These are phyloP conservation scores for Myotisia sp. DNA, from an alignment of 2,329 filamentous ascomycete species.

Conservation along the genomic window DNA sequence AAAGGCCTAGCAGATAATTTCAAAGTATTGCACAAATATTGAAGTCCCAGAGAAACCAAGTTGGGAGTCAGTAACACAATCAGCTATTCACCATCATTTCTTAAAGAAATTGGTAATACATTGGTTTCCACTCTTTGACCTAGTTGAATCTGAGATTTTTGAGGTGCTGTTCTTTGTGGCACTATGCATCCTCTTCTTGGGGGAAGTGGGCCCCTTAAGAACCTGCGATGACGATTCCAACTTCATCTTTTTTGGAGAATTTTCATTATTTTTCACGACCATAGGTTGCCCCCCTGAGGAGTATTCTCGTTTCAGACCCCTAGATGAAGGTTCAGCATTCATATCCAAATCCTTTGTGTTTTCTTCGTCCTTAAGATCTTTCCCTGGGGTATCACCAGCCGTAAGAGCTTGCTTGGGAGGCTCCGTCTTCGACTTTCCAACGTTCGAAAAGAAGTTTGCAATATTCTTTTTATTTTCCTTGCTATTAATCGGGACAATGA, in stretches of 20 bases:
- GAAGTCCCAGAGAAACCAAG: too few species aligned
- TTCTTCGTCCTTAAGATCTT: conserved; percentile 23
- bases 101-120: conserved; percentile 38
- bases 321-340: conserved; percentile 4
- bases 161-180: conserved; percentile 41
- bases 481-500: conserved; percentile 70
- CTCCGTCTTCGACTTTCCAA: conserved; percentile 12
- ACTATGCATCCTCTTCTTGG: conserved; percentile 38
- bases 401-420: too few species aligned
- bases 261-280: conserved; percentile 20
- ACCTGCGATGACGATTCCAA: neutral
- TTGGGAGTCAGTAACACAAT: too few species aligned
- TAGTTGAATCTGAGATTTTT: conserved; percentile 19
- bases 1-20: too few species aligned
- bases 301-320: conserved; percentile 8
- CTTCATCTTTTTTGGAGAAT: conserved; percentile 7
- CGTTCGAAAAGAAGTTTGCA: conserved; percentile 73
- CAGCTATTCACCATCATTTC: too few species aligned
- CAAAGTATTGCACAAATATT: too few species aligned
- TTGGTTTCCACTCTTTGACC: conserved; percentile 37
- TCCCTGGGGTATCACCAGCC: conserved; percentile 17
- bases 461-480: conserved; percentile 86
- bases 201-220: conserved; percentile 1
- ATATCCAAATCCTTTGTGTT: conserved; percentile 18
- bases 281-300: conserved; percentile 23